These are phyloP conservation scores for Epichloe aotearoae DNA, from an alignment of 2,329 filamentous ascomycete genomes.

Conservation along the genomic window DNA sequence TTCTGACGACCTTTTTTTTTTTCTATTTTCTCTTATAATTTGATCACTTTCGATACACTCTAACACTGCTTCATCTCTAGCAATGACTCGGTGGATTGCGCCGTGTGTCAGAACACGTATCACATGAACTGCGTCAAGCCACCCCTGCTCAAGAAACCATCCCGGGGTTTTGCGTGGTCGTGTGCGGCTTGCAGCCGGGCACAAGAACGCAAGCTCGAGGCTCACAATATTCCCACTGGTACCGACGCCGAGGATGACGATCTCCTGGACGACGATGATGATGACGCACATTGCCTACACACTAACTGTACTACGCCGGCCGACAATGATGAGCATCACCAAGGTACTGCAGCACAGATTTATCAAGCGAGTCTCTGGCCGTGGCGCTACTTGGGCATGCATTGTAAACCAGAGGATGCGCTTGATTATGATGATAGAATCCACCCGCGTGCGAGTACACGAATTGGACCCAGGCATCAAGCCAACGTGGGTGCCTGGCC, in stretches of 20 bases:
- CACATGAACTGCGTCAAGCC: conserved; percentile 98
- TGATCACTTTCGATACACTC: not conserved
- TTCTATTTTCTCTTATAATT: not conserved
- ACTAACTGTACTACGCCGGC: conserved; percentile 54
- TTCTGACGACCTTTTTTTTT: not conserved
- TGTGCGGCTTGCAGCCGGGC: conserved; percentile 91
- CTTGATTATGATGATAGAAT: conserved; percentile 96
- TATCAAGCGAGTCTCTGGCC: conserved; percentile 92
- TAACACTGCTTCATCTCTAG: conserved; percentile 27
- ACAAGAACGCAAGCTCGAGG: conserved; percentile 87
- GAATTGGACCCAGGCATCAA: conserved; percentile 82
- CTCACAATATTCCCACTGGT: conserved; percentile 68
- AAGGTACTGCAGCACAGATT: conserved; percentile 70
- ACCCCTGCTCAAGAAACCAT: conserved; percentile 86
- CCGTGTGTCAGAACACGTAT: conserved; percentile 87
- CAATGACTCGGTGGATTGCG: conserved; percentile 92
- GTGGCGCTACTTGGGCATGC: conserved; percentile 88
- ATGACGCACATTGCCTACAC: conserved; percentile 40
- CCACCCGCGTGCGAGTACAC: conserved; percentile 87
- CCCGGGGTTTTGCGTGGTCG: conserved; percentile 94
- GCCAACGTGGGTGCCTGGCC: conserved; percentile 77
- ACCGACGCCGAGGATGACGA: conserved; percentile 59
- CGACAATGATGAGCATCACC: conserved; percentile 42
- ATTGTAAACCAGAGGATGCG: conserved; percentile 89
- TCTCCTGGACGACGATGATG: conserved; percentile 56